Conservation (phyloP, 2,329 filamentous ascomycete genomes). For the Colletotrichum spinosum region DNA sequence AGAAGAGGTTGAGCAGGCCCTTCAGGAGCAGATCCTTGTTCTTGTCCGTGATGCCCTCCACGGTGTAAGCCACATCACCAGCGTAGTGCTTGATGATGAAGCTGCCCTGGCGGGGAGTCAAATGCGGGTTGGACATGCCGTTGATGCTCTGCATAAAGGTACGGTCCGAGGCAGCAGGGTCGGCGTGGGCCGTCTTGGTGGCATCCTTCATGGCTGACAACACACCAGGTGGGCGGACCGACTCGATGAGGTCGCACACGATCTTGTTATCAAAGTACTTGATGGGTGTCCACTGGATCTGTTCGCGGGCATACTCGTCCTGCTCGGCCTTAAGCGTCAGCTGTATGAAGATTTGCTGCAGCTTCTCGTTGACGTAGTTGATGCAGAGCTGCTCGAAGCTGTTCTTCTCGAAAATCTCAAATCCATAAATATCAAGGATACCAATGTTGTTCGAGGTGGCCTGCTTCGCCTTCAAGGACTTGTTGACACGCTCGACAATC, state of each 20-base stretch:
- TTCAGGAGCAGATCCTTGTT: slow-evolving; percentile 98
- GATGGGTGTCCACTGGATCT: slow-evolving; percentile 99
- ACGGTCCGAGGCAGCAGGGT: slow-evolving; percentile 92
- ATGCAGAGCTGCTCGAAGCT: slow-evolving; percentile 99
- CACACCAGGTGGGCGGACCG: slow-evolving; percentile 87
- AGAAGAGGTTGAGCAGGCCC: slow-evolving; percentile 88
- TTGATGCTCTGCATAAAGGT: slow-evolving; percentile 96
- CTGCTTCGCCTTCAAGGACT: slow-evolving; percentile 83
- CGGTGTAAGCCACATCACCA: slow-evolving; percentile 93
- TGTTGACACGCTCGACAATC: slow-evolving; percentile 94
- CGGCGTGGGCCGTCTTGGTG: slow-evolving; percentile 97
- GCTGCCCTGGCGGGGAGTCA: slow-evolving; percentile 91
- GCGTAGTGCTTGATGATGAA: slow-evolving; percentile 99
- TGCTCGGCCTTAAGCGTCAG: slow-evolving; percentile 96
- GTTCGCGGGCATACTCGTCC: slow-evolving; percentile 94
- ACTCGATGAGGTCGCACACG: slow-evolving; percentile 96
- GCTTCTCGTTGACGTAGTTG: slow-evolving; percentile 99
- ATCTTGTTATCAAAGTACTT: slow-evolving; percentile 99
- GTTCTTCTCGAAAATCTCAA: slow-evolving; percentile 99
- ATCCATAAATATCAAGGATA: slow-evolving; percentile 98
- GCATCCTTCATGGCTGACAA: slow-evolving; percentile 98
- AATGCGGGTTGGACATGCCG: slow-evolving; percentile 90
- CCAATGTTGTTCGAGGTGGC: slow-evolving; percentile 86
- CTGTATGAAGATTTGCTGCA: slow-evolving; percentile 99
- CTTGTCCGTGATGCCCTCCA: slow-evolving; percentile 98